A percentile compares a stretch with the other conserved stretches of the same genome.
phyloP scores from a whole-genome alignment of 306 rosid species.

The Malus sieversii region DNA sequence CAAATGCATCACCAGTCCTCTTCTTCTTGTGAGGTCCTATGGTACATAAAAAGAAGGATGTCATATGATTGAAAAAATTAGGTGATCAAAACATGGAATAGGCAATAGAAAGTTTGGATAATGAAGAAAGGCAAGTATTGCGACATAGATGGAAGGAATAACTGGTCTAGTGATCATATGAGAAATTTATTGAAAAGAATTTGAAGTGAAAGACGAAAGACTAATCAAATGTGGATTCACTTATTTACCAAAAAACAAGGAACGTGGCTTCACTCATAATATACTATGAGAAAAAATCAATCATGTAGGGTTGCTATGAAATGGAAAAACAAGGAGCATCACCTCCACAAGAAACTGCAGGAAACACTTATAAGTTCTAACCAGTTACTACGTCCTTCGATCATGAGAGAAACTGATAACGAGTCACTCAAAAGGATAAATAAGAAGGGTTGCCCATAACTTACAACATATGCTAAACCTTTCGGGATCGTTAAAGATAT shows the following conservation, averaged over 20 bases:
- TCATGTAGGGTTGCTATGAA: not conserved
- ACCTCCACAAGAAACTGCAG: not conserved
- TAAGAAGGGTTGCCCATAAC: not conserved
- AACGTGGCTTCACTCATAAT: not conserved
- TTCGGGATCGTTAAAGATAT: not conserved
- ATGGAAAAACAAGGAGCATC: not conserved
- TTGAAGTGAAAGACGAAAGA: not conserved
- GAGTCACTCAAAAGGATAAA: not conserved
- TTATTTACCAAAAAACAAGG: too few relatives aligned
- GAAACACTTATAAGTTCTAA: not conserved
- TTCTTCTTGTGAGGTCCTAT: constrained; percentile 7
- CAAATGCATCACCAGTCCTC: constrained; percentile 4
- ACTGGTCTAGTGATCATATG: not conserved
- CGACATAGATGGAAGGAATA: not conserved
- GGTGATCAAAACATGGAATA: not conserved
- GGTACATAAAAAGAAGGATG: constrained; percentile 1
- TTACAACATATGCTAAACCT: not conserved
- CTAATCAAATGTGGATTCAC: not conserved
- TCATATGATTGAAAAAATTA: not conserved
- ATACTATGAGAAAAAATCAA: not conserved
- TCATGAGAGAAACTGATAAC: not conserved
- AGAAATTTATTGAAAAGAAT: not conserved
- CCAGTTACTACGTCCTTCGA: not conserved
- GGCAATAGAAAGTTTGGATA: not conserved
- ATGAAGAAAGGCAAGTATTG: not conserved